These are phyloP conservation scores for Selenicereus undatus DNA, from an alignment of 148 eudicot genomes.

Conservation along the genomic window DNA sequence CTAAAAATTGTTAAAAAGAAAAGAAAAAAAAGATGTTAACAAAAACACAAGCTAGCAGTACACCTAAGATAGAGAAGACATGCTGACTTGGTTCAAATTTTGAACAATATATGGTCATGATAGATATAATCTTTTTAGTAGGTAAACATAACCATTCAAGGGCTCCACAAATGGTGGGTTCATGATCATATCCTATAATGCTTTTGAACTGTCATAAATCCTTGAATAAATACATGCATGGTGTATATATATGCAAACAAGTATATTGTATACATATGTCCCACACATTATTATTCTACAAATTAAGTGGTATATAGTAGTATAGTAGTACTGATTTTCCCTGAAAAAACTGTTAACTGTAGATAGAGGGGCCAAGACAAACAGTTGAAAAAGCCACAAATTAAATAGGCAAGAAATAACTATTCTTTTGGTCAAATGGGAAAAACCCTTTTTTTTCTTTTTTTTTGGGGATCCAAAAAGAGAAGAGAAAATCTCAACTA, in stretches of 20 bases:
- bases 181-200: background rate
- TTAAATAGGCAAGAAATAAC: conserved; percentile 29
- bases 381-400: conserved; percentile 15
- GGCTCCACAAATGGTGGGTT: background rate
- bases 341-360: background rate
- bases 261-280: background rate
- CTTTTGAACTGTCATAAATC: background rate
- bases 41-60: no score
- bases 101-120: background rate
- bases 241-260: conserved; percentile 2
- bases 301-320: background rate
- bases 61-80: no score
- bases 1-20: no score
- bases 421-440: conserved; percentile 25
- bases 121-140: background rate
- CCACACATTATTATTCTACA: background rate
- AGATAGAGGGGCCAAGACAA: background rate
- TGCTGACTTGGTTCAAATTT: no score
- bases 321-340: background rate
- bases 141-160: background rate
- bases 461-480: conserved; percentile 31
- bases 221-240: conserved; percentile 3
- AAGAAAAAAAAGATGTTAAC: no score
- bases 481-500: conserved; percentile 27
- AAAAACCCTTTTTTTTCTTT: conserved; percentile 10